These are phyloP conservation scores for Candida saitoana DNA, from an alignment of 805 yeast species.

Conservation along the genomic window DNA sequence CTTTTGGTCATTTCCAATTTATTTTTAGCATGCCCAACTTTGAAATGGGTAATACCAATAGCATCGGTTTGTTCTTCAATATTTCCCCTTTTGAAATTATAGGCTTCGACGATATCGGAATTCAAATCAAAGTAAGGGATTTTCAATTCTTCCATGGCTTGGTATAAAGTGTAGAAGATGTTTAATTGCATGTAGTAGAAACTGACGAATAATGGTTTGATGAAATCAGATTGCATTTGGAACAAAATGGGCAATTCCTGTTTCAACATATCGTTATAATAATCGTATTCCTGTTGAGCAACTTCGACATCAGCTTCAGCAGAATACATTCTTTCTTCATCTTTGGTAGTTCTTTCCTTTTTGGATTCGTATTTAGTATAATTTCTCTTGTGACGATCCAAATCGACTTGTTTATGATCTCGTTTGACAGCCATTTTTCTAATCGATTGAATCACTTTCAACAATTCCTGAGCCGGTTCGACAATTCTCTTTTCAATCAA, in stretches of 20 bases:
- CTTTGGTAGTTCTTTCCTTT: conserved; percentile 80
- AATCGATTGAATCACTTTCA: conserved; percentile 74
- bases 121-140: conserved; percentile 91
- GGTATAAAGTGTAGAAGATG: conserved; percentile 88
- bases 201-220: conserved; percentile 88
- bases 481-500: conserved; percentile 87
- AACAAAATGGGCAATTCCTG: conserved; percentile 85
- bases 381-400: conserved; percentile 76
- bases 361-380: conserved; percentile 73
- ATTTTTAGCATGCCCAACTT: conserved; percentile 79
- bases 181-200: conserved; percentile 97
- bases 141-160: conserved; percentile 90
- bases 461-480: conserved; percentile 85
- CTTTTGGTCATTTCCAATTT: conserved; percentile 81
- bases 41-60: conserved; percentile 86
- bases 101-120: conserved; percentile 80
- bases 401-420: conserved; percentile 90
- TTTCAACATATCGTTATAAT: conserved; percentile 92
- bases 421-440: conserved; percentile 94
- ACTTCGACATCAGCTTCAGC: conserved; percentile 86
- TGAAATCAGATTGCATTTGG: conserved; percentile 84
- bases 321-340: conserved; percentile 83
- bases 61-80: conserved; percentile 87
- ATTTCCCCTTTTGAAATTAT: conserved; percentile 77
- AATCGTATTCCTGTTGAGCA: conserved; percentile 94